These are phyloP conservation scores for Aspergillus wentii DNA, from an alignment of 495 filamentous ascomycete genomes.

Conservation along the genomic window DNA sequence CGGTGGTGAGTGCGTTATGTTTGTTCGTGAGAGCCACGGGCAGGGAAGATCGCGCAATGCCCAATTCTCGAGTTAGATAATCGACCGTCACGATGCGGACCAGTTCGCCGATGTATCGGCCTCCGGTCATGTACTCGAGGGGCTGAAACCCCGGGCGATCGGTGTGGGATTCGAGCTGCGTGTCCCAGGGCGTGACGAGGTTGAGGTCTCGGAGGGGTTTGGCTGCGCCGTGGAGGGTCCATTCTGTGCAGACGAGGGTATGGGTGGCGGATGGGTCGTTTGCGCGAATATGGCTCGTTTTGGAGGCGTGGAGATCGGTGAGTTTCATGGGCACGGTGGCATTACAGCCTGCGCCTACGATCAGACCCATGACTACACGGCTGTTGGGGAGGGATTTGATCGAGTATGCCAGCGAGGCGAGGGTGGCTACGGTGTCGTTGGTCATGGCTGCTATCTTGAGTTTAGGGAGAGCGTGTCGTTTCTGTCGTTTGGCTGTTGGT, in stretches of 20 bases:
- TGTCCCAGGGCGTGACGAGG: constrained; percentile 63
- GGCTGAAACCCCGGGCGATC: constrained; percentile 72
- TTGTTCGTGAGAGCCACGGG: no score
- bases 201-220: constrained; percentile 52
- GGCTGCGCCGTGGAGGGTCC: constrained; percentile 65
- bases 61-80: no score
- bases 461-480: constrained; percentile 46
- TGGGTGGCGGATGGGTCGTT: constrained; percentile 35
- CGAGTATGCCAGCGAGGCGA: constrained; percentile 65
- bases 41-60: no score
- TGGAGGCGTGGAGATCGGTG: constrained; percentile 53
- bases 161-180: constrained; percentile 50
- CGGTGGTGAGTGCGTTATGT: constrained; percentile 61
- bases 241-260: constrained; percentile 74
- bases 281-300: constrained; percentile 32
- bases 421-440: constrained; percentile 71
- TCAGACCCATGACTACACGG: constrained; percentile 66
- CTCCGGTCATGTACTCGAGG: constrained; percentile 75
- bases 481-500: constrained; percentile 21
- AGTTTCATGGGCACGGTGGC: constrained; percentile 65
- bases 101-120: constrained; percentile 78
- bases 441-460: constrained; percentile 65
- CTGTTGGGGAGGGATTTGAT: constrained; percentile 53
- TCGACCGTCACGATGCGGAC: constrained; percentile 66
- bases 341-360: constrained; percentile 74